Base-by-base conservation (phyloP, 176 grass and related monocot species). In the Metroxylon sagu region DNA sequence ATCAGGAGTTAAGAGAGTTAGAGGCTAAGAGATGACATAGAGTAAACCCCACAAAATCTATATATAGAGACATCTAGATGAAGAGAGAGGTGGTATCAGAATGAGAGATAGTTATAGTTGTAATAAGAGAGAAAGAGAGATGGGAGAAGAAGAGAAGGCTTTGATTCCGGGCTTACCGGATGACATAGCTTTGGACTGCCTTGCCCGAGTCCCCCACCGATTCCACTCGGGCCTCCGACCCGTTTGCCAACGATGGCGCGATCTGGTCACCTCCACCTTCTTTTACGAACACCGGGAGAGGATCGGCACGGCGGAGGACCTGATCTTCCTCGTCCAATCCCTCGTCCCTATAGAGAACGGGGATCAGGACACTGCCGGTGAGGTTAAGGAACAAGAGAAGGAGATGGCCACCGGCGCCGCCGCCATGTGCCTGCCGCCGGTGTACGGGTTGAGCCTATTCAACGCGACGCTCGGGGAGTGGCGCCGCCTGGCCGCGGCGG, bases 111-210 rank as follows among this genome's bases (percentile, higher is more conserved):
- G 54, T 43, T 31, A 5, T 43, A 43, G 10, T 23, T 23, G 21
- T 43, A 14, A 12, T 12, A 60, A 52, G 56, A 62, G 50, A 67
- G 70, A 48, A 18, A 59, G 53, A 31, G 53, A 57, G 18, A 50
- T 29, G 25, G 27, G 50, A 16, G 18, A 52, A 7, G 15, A 8
- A 19, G 48, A 29, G n/a, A 31, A 23, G 3, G 59, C 0, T 25
- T 74, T 89, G 57, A 71, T 89, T 66, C 81, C 81, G 14, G 74
- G 74, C 1, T 50, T 85, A 57, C 81, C 81, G 0, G 70, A 81
- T 68, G 81, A 89, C 48, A 52, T 85, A 55, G 86, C 86, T 25
- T 71, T 72, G 66, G 77, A 89, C 21, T 89, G 86, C 77, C 65
- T 85, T 28, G 74, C 66, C 25, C 81, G 85, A 3, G 77, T 81